Evolutionary conservation across 495 filamentous ascomycete species (phyloP), one percentile per base, ranked within the genome.

Genomic region (Lasiosphaeria ovina): DNA sequence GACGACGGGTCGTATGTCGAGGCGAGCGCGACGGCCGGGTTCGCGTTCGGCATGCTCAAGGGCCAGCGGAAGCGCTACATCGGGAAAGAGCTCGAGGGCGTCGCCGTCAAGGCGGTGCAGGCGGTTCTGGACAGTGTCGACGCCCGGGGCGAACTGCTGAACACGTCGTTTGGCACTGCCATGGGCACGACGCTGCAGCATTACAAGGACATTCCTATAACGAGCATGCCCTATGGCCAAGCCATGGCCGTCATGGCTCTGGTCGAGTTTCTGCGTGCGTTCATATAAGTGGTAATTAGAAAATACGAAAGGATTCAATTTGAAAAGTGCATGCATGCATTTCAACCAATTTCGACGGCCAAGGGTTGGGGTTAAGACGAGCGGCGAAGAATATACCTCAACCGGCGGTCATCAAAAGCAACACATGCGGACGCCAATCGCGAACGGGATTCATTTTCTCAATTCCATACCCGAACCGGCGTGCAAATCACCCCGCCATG

Each of bases 151-250:
- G 88, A 90, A 70, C 70, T 92, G 58, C 76, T 81, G 54, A 83
- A 89, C 58, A 84, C 83, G 3, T 90, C 87, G 54, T 92, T 90
- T 64, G 89, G 89, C 0, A 92, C 89, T 8, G 84, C 77, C 0
- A 90, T 92, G 85, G 88, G 88, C 1, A 73, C 81, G 58, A 79
- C 71, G 11, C 71, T 89, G 57, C 79, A 90, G 59, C 86, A 88
- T 66, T 92, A 92, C 62, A 84, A 85, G 70, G 75, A 83, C 49
- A 90, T 92, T 62, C 81, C 81, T 1, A 63, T 83, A 5, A 92
- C 89, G 0, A 83, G 83, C 49, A 91, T 91, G 88, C 88, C 87
- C 32, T 90, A 90, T 66, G 88, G 88, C 1, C 88, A 90, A 68
- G 86, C 87, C 0, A 90, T 91, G 88, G 87, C 86, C 2, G 87